These are phyloP conservation scores for Linnemannia elongata DNA, from an alignment of 192 early-diverging fungal genomes.

Conservation along the genomic window DNA sequence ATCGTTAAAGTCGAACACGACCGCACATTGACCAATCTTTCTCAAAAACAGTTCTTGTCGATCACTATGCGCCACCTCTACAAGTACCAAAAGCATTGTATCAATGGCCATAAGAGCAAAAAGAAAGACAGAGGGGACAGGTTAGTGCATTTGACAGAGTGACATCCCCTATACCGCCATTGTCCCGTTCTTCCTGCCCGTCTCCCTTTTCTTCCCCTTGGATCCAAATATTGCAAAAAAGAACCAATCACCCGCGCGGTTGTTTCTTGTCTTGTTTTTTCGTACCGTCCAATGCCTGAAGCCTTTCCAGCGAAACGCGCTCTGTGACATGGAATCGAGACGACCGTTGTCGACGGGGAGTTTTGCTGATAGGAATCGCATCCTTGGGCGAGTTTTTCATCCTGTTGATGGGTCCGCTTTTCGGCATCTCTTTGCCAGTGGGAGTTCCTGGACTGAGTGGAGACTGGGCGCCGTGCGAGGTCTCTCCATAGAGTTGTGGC, in stretches of 20 bases:
- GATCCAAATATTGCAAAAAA: not conserved
- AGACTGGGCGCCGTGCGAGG: not conserved
- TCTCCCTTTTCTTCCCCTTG: not conserved
- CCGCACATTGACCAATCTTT: constrained; percentile 91
- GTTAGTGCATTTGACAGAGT: not conserved
- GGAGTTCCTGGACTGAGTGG: constrained; percentile 12
- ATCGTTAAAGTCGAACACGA: constrained; percentile 96
- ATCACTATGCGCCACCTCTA: constrained; percentile 83
- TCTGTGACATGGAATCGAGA: constrained; percentile 89
- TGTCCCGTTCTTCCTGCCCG: not conserved
- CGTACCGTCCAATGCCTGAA: constrained; percentile 78
- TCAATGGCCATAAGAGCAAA: not conserved
- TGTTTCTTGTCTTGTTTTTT: not conserved
- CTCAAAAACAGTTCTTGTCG: constrained; percentile 89
- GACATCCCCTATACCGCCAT: not conserved
- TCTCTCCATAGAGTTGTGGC: not conserved
- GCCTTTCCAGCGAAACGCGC: constrained; percentile 81
- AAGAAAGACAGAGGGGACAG: not conserved
- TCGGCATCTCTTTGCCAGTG: constrained; percentile 40
- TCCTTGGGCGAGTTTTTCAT: constrained; percentile 68
- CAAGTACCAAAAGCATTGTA: not conserved
- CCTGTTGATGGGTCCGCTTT: constrained; percentile 57
- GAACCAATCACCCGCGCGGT: not conserved
- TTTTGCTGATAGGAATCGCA: constrained; percentile 80
- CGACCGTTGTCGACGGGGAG: constrained; percentile 83